phyloP scores from a whole-genome alignment of 495 filamentous ascomycete species.

The Xanthoparmelia taractica region DNA sequence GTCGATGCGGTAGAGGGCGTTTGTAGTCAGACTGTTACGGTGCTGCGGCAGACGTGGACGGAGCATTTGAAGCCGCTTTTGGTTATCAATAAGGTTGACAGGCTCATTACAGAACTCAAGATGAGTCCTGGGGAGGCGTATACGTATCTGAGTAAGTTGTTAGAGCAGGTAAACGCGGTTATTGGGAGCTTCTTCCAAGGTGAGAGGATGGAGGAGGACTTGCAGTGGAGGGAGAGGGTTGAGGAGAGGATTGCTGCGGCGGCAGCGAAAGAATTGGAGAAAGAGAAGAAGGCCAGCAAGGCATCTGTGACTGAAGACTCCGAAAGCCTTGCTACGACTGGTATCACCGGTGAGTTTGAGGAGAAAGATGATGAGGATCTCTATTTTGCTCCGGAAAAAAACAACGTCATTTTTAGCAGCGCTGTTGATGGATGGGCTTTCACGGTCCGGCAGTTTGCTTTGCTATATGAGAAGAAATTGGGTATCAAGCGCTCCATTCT shows the following conservation, averaged over 20 bases:
- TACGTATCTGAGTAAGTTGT: constrained; percentile 75
- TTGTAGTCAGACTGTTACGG: constrained; percentile 96
- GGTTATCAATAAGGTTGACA: constrained; percentile 97
- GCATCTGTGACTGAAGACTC: constrained; percentile 31
- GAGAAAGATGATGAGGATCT: constrained; percentile 95
- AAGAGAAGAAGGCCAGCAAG: constrained; percentile 42
- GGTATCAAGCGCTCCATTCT: constrained; percentile 86
- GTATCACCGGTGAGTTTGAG: constrained; percentile 51
- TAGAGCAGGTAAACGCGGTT: constrained; percentile 96
- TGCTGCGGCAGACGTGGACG: constrained; percentile 89
- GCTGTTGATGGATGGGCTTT: constrained; percentile 98
- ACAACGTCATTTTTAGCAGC: constrained; percentile 98
- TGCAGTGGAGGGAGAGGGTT: constrained; percentile 90
- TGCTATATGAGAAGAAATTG: constrained; percentile 91
- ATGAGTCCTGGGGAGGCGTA: constrained; percentile 88
- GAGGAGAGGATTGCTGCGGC: constrained; percentile 67
- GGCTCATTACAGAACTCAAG: constrained; percentile 83
- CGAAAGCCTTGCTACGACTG: constrained; percentile 34
- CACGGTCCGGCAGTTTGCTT: constrained; percentile 88
- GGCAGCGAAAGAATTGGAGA: constrained; percentile 42
- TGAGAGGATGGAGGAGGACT: constrained; percentile 96
- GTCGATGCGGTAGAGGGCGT: constrained; percentile 99
- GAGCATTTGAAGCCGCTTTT: constrained; percentile 92
- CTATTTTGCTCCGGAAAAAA: constrained; percentile 96
- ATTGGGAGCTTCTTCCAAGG: constrained; percentile 97